Base-by-base conservation (phyloP, 495 filamentous ascomycete genomes). In the Aspergillus cavernicola region DNA sequence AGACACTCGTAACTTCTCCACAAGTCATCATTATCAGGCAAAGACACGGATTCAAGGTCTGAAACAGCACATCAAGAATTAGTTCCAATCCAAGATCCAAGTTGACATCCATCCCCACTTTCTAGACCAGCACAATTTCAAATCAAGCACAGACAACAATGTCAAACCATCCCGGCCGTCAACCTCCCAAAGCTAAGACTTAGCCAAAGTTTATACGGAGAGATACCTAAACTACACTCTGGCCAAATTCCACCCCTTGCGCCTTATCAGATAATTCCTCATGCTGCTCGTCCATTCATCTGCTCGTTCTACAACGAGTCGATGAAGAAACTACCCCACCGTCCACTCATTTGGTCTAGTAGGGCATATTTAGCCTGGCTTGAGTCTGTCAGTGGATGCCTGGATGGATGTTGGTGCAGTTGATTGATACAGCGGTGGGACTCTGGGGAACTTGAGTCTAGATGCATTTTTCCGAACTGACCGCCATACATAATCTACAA, bases 201-300 rank as follows among this genome's bases (percentile, higher is more conserved):
- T 40, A 40, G 37, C 19, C 13, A 22, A 40, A 40, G 37, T 40
- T 40, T 9, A 28, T 28, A 28, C 24, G 24, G 24, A 28, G n/a
- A n/a, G n/a, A n/a, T n/a, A n/a, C n/a, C n/a, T n/a, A n/a, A n/a
- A n/a, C n/a, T n/a, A n/a, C n/a, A n/a, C n/a, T n/a, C n/a, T n/a
- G n/a, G n/a, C n/a, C n/a, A n/a, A n/a, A n/a, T 22, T 22, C 28
- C 42, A 46, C 33, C 42, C 42, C 42, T 46, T 46, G 42, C 42
- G 28, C 42, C 42, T 31, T 28, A 31, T 33, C 42, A 7, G 20
- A 10, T 33, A 10, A 33, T 33, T 22, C 12, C 22, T 18, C 9
- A 8, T 4, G 2, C 13, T 12, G 15, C 26, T 31, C 28, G 28
- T 46, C 42, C 42, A 46, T 46, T 46, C 42, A 46, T 2, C n/a